Evolutionary conservation across 768 basidiomycete species (phyloP), one percentile per base, ranked within the genome.

Genomic region (Tephrocybe sp.): DNA sequence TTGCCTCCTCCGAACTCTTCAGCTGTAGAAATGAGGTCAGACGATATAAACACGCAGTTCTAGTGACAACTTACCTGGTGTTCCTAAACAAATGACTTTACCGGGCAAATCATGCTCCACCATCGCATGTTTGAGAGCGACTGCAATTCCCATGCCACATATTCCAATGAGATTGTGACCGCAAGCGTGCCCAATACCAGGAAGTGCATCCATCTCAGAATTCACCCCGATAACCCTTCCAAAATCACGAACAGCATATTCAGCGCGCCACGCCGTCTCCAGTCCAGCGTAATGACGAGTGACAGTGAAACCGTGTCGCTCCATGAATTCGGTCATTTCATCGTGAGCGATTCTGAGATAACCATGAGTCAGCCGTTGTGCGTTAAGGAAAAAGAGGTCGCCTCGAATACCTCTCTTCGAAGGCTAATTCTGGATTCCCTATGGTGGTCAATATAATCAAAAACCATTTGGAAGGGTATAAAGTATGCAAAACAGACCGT

Each of bases 111-210:
- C 70, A 63, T 84, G 80, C 45, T 76, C 72, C 65, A 82, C 70
- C 54, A 92, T 62, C 23, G 84, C 88, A 45, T 81, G 75, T 63
- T 84, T 85, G 47, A 91, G 75, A 31, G 86, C 86, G 48, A 92
- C 66, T 30, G 89, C 88, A 39, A 84, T 72, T 34, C 84, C 90
- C 32, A 88, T 81, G 34, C 89, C 89, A 56, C 82, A 80, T 59
- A 85, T 78, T 40, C 89, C 89, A 58, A 91, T 91, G 55, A 92
- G 74, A 65, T 92, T 91, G 67, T 92, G 89, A 0, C 89, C 89
- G 61, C 89, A 92, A 0, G 80, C 87, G 63, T 83, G 73, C 65
- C 83, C 68, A 72, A 87, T 70, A 8, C 78, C 76, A 33, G 66
- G 69, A 17, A 84, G 68, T 8, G 82, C 82, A 61, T 84, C 82